Evolutionary conservation across 129 eudicot species (phyloP).

Genomic region (Lactuca sativa): DNA sequence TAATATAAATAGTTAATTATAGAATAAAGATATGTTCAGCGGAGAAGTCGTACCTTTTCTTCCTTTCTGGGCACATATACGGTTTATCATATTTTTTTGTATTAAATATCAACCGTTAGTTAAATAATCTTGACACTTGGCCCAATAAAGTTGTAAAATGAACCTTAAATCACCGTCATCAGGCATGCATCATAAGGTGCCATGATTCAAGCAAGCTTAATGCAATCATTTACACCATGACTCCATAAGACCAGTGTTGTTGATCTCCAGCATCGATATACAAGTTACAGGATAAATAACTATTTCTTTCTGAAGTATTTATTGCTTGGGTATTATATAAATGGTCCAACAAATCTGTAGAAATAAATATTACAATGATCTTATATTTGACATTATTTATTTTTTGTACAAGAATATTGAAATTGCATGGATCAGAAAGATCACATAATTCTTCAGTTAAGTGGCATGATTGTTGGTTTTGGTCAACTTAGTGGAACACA

Average conservation of each 20-base stretch:
- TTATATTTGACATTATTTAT: background rate
- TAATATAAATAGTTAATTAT: background rate
- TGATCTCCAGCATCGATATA: too few species aligned
- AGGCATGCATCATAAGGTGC: slow-evolving; percentile 7
- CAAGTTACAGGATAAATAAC: too few species aligned
- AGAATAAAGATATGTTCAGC: slow-evolving; percentile 4
- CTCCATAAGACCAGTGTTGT: background rate
- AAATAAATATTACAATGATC: background rate
- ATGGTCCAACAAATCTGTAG: background rate
- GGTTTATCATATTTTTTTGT: background rate
- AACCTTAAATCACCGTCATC: background rate
- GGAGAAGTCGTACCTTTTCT: slow-evolving; percentile 9
- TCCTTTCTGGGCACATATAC: slow-evolving; percentile 9
- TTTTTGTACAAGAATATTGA: background rate
- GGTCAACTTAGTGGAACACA: background rate
- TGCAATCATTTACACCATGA: background rate
- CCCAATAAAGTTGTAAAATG: slow-evolving; percentile 3
- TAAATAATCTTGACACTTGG: background rate
- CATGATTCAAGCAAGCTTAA: slow-evolving; percentile 8
- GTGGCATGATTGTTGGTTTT: background rate
- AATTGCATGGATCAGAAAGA: background rate
- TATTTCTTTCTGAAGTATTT: too few species aligned
- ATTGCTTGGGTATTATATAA: too few species aligned
- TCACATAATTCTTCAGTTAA: background rate
- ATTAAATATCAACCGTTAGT: background rate